Percentiles rank a stretch among this genome's conserved stretches.
Conservation (phyloP, 257 asterid species). For the Coffea canephora region DNA sequence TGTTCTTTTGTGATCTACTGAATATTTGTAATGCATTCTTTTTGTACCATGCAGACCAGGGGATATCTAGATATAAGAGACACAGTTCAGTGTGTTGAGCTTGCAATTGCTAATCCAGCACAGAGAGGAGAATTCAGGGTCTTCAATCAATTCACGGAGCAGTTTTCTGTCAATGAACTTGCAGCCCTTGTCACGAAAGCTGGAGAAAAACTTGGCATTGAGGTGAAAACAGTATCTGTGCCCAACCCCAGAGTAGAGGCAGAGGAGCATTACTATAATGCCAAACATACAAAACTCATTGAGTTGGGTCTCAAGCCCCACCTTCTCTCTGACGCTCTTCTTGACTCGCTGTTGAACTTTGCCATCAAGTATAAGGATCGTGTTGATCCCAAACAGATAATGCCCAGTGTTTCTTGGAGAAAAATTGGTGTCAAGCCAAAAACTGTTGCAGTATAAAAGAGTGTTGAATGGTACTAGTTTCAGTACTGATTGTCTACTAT, state of each 20-base stretch:
- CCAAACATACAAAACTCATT: slow-evolving; percentile 85
- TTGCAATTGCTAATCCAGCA: slow-evolving; percentile 95
- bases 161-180: slow-evolving; percentile 89
- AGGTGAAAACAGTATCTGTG: slow-evolving; percentile 64
- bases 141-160: slow-evolving; percentile 93
- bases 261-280: slow-evolving; percentile 94
- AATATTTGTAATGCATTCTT: background rate
- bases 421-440: slow-evolving; percentile 77
- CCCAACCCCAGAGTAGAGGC: slow-evolving; percentile 98
- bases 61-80: slow-evolving; percentile 95
- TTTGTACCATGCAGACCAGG: slow-evolving; percentile 57
- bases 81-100: slow-evolving; percentile 93
- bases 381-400: slow-evolving; percentile 75
- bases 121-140: slow-evolving; percentile 83
- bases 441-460: slow-evolving; percentile 59
- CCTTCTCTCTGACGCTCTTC: slow-evolving; percentile 89
- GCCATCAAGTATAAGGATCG: slow-evolving; percentile 76
- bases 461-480: background rate
- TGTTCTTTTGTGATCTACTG: background rate
- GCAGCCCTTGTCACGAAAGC: slow-evolving; percentile 85
- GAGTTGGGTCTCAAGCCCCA: slow-evolving; percentile 89
- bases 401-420: slow-evolving; percentile 96
- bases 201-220: slow-evolving; percentile 79
- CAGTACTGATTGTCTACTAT: background rate
- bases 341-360: slow-evolving; percentile 83